Percentiles rank a stretch among this genome's conserved stretches.
phyloP scores from a whole-genome alignment of 2,329 filamentous ascomycete species.

The Raffaelea ambrosiae region DNA sequence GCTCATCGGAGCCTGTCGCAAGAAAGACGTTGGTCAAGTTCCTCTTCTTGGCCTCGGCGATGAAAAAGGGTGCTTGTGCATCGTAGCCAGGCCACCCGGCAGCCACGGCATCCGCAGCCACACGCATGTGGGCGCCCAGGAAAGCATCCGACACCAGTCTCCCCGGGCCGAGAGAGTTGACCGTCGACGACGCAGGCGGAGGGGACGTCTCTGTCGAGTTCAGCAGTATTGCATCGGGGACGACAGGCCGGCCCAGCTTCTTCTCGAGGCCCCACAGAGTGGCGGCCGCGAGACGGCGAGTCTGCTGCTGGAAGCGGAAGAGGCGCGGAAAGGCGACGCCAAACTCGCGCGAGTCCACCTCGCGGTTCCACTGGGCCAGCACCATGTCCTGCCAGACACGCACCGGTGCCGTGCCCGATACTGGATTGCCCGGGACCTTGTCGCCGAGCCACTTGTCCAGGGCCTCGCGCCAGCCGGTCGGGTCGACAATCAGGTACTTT shows the following conservation, averaged over 20 bases:
- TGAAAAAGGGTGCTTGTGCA: slow-evolving; percentile 26
- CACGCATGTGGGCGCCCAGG: slow-evolving; percentile 28
- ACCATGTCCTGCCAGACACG: slow-evolving; percentile 18
- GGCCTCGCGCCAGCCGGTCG: slow-evolving; percentile 13
- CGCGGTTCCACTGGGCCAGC: slow-evolving; percentile 15
- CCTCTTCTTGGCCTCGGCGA: slow-evolving; percentile 21
- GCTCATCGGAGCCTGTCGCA: slow-evolving; percentile 23
- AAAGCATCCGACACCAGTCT: slow-evolving; percentile 20
- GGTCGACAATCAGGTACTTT: slow-evolving; percentile 13
- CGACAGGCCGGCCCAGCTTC: slow-evolving; percentile 16
- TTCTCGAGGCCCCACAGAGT: slow-evolving; percentile 22
- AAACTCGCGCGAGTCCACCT: slow-evolving; percentile 14
- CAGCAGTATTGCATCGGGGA: slow-evolving; percentile 12
- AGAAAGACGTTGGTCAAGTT: slow-evolving; percentile 25
- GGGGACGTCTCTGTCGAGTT: background rate
- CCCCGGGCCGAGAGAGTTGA: slow-evolving; percentile 7
- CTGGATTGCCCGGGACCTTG: background rate
- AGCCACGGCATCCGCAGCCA: slow-evolving; percentile 22
- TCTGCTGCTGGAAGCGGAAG: slow-evolving; percentile 8
- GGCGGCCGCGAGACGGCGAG: slow-evolving; percentile 20
- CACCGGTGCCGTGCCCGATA: slow-evolving; percentile 9
- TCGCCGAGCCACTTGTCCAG: slow-evolving; percentile 12
- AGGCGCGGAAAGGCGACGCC: slow-evolving; percentile 12
- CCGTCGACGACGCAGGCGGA: background rate
- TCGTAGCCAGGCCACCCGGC: slow-evolving; percentile 25